These are phyloP conservation scores for Cyanidiococcus yangmingshanensis DNA, from an alignment of 23 red algal species.

Conservation along the genomic window DNA sequence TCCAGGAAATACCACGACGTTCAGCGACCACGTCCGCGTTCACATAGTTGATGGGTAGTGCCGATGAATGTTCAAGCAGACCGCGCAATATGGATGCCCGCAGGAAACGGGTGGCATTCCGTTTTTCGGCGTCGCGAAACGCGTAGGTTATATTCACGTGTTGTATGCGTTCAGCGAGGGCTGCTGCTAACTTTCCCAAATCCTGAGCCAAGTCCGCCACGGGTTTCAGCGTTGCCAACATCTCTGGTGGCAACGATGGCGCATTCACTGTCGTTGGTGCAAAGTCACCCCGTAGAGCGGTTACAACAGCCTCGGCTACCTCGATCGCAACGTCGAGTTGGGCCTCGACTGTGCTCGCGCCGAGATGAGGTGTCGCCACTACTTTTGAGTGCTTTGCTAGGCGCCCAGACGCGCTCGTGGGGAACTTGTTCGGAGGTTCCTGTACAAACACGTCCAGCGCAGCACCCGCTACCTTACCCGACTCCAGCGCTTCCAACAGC, in stretches of 20 bases:
- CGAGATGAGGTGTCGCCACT: slow-evolving; percentile 92
- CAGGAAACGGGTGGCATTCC: slow-evolving; percentile 54
- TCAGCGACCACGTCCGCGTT: slow-evolving; percentile 85
- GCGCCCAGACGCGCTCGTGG: slow-evolving; percentile 60
- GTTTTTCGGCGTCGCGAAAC: slow-evolving; percentile 31
- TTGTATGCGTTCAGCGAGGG: slow-evolving; percentile 36
- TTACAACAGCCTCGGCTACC: slow-evolving; percentile 63
- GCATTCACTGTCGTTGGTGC: slow-evolving; percentile 94
- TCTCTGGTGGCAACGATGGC: slow-evolving; percentile 60
- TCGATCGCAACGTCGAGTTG: slow-evolving; percentile 92
- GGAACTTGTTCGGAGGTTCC: slow-evolving; percentile 81
- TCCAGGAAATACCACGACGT: slow-evolving; percentile 38
- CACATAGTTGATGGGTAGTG: slow-evolving; percentile 68
- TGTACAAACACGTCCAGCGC: slow-evolving; percentile 77
- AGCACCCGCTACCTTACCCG: slow-evolving; percentile 64
- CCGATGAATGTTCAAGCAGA: slow-evolving; percentile 50
- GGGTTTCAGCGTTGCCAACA: slow-evolving; percentile 55
- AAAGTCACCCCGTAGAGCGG: slow-evolving; percentile 64
- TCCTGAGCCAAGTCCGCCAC: slow-evolving; percentile 55
- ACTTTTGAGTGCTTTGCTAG: slow-evolving; percentile 66
- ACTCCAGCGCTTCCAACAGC: slow-evolving; percentile 73
- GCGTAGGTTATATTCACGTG: slow-evolving; percentile 55
- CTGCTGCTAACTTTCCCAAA: slow-evolving; percentile 63
- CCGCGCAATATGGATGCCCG: slow-evolving; percentile 75
- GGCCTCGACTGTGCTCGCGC: slow-evolving; percentile 82